Evolutionary conservation across 306 rosid genomes (phyloP), one percentile per base, ranked within the genome.

Genomic region (Malus orientalis): DNA sequence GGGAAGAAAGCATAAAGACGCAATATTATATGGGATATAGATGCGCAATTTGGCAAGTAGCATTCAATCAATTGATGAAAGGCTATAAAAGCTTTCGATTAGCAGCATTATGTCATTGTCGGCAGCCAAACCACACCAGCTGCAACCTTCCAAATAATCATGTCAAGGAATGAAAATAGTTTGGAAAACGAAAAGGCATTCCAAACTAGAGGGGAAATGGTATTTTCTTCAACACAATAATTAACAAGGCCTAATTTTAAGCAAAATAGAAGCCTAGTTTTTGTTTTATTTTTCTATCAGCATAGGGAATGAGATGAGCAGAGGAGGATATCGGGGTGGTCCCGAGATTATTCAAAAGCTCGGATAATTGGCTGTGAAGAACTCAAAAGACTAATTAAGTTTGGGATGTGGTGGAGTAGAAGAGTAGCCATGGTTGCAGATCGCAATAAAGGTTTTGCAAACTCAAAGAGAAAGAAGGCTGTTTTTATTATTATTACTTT

Each of bases 71-170:
- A 20, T 75, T 49, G 29, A 47, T 23, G 33, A 20, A 75, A 30
- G 61, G 19, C 12, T 15, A 14, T 3, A 15, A 14, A 49, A 20
- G 60, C 11, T 54, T 20, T 58, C 23, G 20, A 73, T 22, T 11
- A 75, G 61, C 54, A 30, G 49, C 79, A 75, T 33, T 65, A 51
- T 75, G 73, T 76, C 73, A 22, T 53, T 51, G 32, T 47, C 70
- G 11, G 33, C 14, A 4, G 20, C 40, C 38, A 61, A 16, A 40
- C 67, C 10, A 40, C 30, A 47, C 51, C 59, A n/a, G 19, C 12
- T 15, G 62, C 45, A 64, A 20, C 22, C 44, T 30, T 64, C 51
- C 53, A 51, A n/a, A 49, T 63, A 58, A n/a, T 58, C 22, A 38
- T 29, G 55, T 10, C 33, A 36, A 15, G 32, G 36, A 62, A 58